Percentiles rank a stretch among this genome's conserved stretches.
Evolutionary conservation across 192 early-diverging fungal genomes (phyloP).

Genomic region (Mortierella antarctica): DNA sequence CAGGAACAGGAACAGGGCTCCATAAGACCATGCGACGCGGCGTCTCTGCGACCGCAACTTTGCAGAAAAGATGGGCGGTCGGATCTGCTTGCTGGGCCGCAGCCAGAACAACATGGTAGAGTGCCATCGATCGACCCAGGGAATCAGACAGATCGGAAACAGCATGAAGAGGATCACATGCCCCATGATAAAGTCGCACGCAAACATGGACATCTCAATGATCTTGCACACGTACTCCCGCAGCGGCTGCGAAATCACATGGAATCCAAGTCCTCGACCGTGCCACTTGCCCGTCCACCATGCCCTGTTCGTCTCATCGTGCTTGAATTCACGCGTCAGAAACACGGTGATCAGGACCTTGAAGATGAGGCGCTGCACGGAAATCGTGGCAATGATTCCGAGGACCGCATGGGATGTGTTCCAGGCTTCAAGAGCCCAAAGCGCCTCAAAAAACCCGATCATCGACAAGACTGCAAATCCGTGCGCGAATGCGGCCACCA

Average conservation of each 20-base stretch:
- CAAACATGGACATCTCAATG: slow-evolving; percentile 85
- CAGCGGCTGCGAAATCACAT: slow-evolving; percentile 74
- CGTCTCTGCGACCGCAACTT: slow-evolving; percentile 71
- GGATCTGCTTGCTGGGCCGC: slow-evolving; percentile 82
- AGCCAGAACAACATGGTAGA: slow-evolving; percentile 88
- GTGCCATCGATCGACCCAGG: slow-evolving; percentile 78
- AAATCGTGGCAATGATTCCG: slow-evolving; percentile 72
- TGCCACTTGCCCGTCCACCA: slow-evolving; percentile 93
- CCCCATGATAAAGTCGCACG: slow-evolving; percentile 81
- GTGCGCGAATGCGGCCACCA: slow-evolving; percentile 75
- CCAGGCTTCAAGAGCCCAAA: slow-evolving; percentile 79
- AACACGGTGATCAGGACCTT: slow-evolving; percentile 74
- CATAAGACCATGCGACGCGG: slow-evolving; percentile 73
- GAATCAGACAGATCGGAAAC: slow-evolving; percentile 75
- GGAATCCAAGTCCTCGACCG: slow-evolving; percentile 72
- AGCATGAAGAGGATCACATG: slow-evolving; percentile 84
- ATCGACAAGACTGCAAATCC: slow-evolving; percentile 69
- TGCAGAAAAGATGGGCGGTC: slow-evolving; percentile 77
- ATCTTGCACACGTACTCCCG: slow-evolving; percentile 88
- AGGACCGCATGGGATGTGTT: slow-evolving; percentile 69
- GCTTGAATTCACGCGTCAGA: slow-evolving; percentile 85
- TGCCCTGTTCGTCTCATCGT: slow-evolving; percentile 84
- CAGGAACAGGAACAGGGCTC: slow-evolving; percentile 72
- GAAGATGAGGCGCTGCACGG: slow-evolving; percentile 77
- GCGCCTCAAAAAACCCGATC: slow-evolving; percentile 69